Evolutionary conservation across 192 early-diverging fungal species (phyloP), one percentile per base, ranked within the genome.

Genomic region (Coemansia asiatica): DNA sequence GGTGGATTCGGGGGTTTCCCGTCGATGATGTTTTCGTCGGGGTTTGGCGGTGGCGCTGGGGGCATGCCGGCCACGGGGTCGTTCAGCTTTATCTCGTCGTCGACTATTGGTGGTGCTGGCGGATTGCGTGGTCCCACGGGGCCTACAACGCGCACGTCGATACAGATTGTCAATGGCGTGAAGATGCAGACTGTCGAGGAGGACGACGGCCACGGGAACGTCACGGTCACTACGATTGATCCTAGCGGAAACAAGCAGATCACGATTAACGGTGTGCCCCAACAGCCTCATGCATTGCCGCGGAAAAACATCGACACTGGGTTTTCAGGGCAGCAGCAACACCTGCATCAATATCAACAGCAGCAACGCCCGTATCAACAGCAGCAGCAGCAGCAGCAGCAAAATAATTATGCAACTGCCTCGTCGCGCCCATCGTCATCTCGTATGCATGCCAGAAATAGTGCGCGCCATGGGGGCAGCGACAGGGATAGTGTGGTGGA

Each of bases 81-180:
- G 15, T 82, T 82, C 33, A 82, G 79, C 67, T 82, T 82, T 66
- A 64, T 82, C 38, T 82, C 79, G 28, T 81, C 75, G 18, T 73
- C 74, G 15, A 61, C 54, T 6, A 59, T 64, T 6, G 79, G 79
- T 26, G 79, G 70, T 29, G 51, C 55, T 13, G 74, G 74, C 12
- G 67, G 69, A 8, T 35, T 72, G 49, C 59, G 76, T n/a, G 72
- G 74, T 15, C 35, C 63, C 27, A 1, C 61, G 1, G 79, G 74
- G 25, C 79, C 79, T 10, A 72, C 79, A 6, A 60, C 67, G 22
- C 66, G 74, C 27, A 70, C 70, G 13, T 76, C 69, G 27, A 67
- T 82, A 12, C 79, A 82, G 71, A 56, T 76, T 16, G 62, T 72
- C 59, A 72, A 76, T 27, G 79, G 79, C 33, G 68, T 76, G n/a